Conservation (phyloP, 2,329 filamentous ascomycete species). For the Cercospora sp. region DNA sequence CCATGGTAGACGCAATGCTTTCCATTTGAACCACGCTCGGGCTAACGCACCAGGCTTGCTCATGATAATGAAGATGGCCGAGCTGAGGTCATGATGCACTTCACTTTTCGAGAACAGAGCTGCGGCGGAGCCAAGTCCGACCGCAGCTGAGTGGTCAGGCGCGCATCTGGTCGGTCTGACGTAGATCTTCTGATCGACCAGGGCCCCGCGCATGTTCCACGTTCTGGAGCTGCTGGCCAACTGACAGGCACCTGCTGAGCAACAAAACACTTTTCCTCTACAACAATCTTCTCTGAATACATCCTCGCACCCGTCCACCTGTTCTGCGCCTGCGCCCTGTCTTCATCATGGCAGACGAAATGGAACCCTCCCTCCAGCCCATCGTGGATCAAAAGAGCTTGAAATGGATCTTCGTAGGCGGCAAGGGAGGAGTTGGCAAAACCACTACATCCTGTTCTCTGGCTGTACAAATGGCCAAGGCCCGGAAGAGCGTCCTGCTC, state of each 20-base stretch:
- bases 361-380: constrained; percentile 91
- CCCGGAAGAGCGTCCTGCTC: constrained; percentile 91
- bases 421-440: constrained; percentile 97
- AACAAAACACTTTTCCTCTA: constrained; percentile 1
- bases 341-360: constrained; percentile 60
- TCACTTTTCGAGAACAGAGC: constrained; percentile 1
- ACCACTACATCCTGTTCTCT: constrained; percentile 99
- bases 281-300: not conserved
- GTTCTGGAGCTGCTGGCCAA: not conserved
- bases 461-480: constrained; percentile 93
- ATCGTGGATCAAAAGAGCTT: constrained; percentile 94
- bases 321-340: not conserved
- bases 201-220: not conserved
- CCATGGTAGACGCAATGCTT: constrained; percentile 63
- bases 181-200: not conserved
- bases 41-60: constrained; percentile 42
- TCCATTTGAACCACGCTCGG: constrained; percentile 63
- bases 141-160: not conserved
- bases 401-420: constrained; percentile 98
- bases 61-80: constrained; percentile 6
- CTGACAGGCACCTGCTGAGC: constrained; percentile 5
- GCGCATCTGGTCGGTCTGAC: constrained; percentile 6
- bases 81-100: constrained; percentile 11
- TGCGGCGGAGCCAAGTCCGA: not conserved
- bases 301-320: not conserved